Conservation (phyloP, 306 rosid genomes). For the Rosa lucieae region DNA sequence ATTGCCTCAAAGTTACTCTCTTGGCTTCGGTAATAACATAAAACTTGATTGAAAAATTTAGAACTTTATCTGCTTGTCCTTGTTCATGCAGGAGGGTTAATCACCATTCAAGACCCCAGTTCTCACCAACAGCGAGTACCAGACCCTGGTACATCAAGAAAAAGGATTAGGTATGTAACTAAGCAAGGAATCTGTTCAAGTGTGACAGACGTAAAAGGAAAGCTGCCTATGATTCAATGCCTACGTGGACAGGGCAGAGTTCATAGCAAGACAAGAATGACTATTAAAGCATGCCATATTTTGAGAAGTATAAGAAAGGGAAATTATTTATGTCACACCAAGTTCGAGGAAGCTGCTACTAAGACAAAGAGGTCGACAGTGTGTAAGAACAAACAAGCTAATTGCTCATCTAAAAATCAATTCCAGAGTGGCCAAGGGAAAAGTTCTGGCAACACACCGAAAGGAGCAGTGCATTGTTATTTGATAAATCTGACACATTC, state of each 20-base stretch:
- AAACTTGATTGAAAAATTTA: not conserved
- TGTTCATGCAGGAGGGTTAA: not conserved
- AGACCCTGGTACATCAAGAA: not conserved
- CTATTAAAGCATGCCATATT: not conserved
- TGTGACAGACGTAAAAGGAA: not conserved
- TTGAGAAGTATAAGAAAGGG: constrained; percentile 4
- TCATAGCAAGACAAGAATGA: constrained; percentile 6
- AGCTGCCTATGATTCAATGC: not conserved
- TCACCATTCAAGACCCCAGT: not conserved
- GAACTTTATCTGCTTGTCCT: not conserved
- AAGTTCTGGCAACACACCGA: not conserved
- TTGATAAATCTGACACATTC: not conserved
- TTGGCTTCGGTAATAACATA: not conserved
- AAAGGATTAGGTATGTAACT: not conserved
- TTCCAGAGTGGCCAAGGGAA: not conserved
- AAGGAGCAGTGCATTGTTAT: not conserved
- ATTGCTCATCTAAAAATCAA: not conserved
- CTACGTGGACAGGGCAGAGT: constrained; percentile 2
- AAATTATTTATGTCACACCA: not conserved
- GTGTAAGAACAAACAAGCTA: not conserved
- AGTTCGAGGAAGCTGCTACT: not conserved
- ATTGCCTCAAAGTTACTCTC: not conserved
- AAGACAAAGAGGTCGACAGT: not conserved
- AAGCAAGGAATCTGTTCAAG: not conserved
- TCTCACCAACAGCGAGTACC: not conserved